phyloP scores from a whole-genome alignment of 75 land plant species.

The Adiantum capillusveneris region DNA sequence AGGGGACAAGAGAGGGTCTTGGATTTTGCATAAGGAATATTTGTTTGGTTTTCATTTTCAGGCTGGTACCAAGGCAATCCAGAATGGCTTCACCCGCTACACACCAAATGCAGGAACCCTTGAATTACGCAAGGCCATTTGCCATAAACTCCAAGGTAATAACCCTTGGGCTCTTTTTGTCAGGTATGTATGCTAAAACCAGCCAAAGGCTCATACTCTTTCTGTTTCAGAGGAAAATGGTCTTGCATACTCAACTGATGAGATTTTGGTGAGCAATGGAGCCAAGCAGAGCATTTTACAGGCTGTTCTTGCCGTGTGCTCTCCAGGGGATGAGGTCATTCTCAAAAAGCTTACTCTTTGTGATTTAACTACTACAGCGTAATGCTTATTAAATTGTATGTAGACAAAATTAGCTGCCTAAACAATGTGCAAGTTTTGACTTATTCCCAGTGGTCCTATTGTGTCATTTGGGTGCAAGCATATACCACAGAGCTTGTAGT shows the following conservation, averaged over 20 bases:
- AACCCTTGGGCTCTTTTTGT: background rate
- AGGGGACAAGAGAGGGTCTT: too few species aligned
- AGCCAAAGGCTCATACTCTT: background rate
- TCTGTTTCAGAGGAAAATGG: conserved; percentile 84
- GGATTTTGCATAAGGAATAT: too few species aligned
- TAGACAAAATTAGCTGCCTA: too few species aligned
- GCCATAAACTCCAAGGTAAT: conserved; percentile 77
- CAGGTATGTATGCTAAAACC: background rate
- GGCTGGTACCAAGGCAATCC: conserved; percentile 90
- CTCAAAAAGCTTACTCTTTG: too few species aligned
- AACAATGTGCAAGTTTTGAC: too few species aligned
- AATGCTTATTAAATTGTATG: too few species aligned
- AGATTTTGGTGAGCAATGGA: conserved; percentile 95
- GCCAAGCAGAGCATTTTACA: conserved; percentile 89
- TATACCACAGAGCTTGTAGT: too few species aligned
- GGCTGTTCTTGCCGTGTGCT: conserved; percentile 89
- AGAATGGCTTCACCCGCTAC: conserved; percentile 78
- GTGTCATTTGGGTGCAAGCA: too few species aligned
- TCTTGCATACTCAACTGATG: conserved; percentile 70
- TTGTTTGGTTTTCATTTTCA: conserved; percentile 19
- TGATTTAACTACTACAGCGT: too few species aligned
- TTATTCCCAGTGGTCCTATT: too few species aligned
- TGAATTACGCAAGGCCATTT: conserved; percentile 83
- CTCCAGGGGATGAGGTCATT: conserved; percentile 95
- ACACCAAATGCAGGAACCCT: conserved; percentile 96